These are phyloP conservation scores for Vinca minor DNA, from an alignment of 257 asterid species.

Conservation along the genomic window DNA sequence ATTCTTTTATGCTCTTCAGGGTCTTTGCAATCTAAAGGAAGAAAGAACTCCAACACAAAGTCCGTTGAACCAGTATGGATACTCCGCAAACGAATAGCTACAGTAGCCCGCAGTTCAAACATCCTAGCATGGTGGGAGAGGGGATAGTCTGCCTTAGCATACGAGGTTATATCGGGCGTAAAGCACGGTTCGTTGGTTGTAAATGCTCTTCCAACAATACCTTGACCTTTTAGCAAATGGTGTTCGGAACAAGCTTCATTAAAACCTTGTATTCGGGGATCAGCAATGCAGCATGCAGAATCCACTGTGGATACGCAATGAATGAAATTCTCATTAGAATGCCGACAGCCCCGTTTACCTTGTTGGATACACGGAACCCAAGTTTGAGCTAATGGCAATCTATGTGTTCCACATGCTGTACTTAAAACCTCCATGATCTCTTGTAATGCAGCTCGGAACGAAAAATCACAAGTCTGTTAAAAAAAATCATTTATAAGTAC, in stretches of 20 bases:
- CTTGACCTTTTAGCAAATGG: conserved; percentile 80
- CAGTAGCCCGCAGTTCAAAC: conserved; percentile 73
- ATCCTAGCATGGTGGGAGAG: conserved; percentile 88
- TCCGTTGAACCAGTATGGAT: conserved; percentile 51
- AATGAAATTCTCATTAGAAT: conserved; percentile 55
- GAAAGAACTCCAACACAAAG: conserved; percentile 79
- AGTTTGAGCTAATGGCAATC: conserved; percentile 79
- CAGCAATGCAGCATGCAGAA: conserved; percentile 61
- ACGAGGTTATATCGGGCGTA: conserved; percentile 60
- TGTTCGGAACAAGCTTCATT: conserved; percentile 83
- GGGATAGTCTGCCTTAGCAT: conserved; percentile 70
- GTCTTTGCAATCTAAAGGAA: conserved; percentile 51
- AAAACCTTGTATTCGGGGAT: conserved; percentile 54
- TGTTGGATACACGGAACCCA: conserved; percentile 73
- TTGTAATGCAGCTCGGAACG: conserved; percentile 64
- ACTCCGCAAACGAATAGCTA: conserved; percentile 78
- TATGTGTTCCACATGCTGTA: conserved; percentile 53
- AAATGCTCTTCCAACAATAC: conserved; percentile 73
- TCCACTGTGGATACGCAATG: conserved; percentile 68
- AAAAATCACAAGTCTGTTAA: conserved; percentile 45
- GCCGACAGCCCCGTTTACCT: conserved; percentile 65
- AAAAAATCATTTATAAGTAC: conserved; percentile 15
- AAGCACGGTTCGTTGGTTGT: conserved; percentile 73
- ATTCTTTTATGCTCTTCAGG: conserved; percentile 54
- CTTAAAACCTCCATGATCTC: conserved; percentile 58